Conservation (phyloP, 148 eudicot genomes). For the Spergularia bocconei region DNA sequence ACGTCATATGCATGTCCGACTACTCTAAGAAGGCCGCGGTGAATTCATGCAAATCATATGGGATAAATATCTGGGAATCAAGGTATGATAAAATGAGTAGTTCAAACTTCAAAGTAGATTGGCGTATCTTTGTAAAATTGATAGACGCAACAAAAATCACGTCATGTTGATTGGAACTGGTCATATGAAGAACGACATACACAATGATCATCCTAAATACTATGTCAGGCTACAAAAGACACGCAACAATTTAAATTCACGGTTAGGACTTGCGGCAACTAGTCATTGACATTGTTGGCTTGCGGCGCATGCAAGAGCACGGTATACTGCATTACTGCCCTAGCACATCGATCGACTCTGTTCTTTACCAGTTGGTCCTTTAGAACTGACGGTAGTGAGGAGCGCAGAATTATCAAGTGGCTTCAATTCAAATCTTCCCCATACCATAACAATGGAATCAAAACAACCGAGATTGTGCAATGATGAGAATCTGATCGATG, state of each 20-base stretch:
- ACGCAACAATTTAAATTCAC: not conserved
- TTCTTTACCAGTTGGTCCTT: not conserved
- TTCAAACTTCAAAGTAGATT: slow-evolving; percentile 6
- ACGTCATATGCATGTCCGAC: too few species aligned
- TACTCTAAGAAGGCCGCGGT: not conserved
- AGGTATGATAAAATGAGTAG: not conserved
- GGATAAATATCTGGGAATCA: not conserved
- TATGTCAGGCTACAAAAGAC: slow-evolving; percentile 9
- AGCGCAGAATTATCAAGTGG: not conserved
- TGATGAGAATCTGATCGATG: too few species aligned
- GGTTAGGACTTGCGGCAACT: slow-evolving; percentile 26
- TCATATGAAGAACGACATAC: slow-evolving; percentile 8
- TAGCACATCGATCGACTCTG: slow-evolving; percentile 5
- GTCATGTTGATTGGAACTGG: slow-evolving; percentile 14
- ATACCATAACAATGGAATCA: too few species aligned
- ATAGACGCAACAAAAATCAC: slow-evolving; percentile 15
- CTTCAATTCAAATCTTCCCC: too few species aligned
- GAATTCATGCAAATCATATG: too few species aligned
- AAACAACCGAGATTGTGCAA: too few species aligned
- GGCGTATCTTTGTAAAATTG: not conserved
- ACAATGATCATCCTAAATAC: not conserved
- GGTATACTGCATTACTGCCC: not conserved
- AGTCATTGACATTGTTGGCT: slow-evolving; percentile 11
- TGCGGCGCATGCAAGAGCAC: not conserved
- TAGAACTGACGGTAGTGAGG: not conserved